Evolutionary conservation across 176 grass and related monocot species (phyloP).

Genomic region (Poa annua): DNA sequence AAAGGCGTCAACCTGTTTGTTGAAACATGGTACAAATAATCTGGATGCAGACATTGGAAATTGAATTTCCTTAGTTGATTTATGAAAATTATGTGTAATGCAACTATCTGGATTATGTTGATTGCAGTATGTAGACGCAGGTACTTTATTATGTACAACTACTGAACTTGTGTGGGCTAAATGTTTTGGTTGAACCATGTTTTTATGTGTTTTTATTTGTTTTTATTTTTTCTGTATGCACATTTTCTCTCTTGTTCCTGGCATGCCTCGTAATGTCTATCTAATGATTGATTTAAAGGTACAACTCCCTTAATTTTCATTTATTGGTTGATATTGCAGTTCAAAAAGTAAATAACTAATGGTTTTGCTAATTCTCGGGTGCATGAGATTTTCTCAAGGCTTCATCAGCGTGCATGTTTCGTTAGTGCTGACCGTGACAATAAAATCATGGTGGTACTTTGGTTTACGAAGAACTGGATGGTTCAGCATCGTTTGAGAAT

Average conservation of each 20-base stretch:
- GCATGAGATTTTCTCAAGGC: no score
- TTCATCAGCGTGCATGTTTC: no score
- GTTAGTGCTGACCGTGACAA: no score
- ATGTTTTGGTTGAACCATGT: conserved; percentile 11
- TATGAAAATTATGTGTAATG: conserved; percentile 13
- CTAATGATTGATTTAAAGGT: conserved; percentile 18
- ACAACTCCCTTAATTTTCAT: conserved; percentile 1
- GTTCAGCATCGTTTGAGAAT: no score
- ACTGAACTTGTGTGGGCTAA: conserved; percentile 10
- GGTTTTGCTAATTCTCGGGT: no score
- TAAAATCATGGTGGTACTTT: no score
- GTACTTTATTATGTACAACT: neutral
- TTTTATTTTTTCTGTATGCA: conserved; percentile 6
- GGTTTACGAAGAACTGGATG: no score
- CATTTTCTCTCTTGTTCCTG: conserved; percentile 10
- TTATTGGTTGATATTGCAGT: neutral
- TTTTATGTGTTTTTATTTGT: conserved; percentile 21
- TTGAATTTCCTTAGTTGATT: conserved; percentile 29
- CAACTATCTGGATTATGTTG: conserved; percentile 27
- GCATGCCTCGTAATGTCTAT: conserved; percentile 6
- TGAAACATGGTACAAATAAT: neutral
- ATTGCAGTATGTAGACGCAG: neutral
- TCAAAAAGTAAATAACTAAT: conserved; percentile 1
- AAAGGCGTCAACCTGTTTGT: neutral
- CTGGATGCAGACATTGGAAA: conserved; percentile 22